A percentile compares a stretch with the other conserved stretches of the same genome.
Evolutionary conservation across 2,329 filamentous ascomycete genomes (phyloP).

Genomic region (Tolypocladium ophioglossoides): DNA sequence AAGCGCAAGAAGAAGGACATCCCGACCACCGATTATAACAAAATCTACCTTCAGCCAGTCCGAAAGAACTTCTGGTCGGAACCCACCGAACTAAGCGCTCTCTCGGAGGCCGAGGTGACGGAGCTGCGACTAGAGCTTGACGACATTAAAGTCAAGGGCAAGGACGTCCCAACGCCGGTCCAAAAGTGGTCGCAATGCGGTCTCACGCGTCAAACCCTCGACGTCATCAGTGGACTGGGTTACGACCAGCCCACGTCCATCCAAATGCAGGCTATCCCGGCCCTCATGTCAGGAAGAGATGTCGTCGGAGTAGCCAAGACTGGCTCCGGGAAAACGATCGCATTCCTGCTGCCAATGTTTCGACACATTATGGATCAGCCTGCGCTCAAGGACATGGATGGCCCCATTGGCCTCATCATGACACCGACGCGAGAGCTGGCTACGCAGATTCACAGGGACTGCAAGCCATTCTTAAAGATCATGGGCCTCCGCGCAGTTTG

Average conservation of each 20-base stretch:
- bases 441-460: slow-evolving; percentile 87
- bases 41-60: slow-evolving; percentile 75
- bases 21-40: slow-evolving; percentile 76
- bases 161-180: slow-evolving; percentile 84
- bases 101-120: slow-evolving; percentile 76
- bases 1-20: slow-evolving; percentile 92
- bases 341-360: slow-evolving; percentile 94
- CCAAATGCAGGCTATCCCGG: slow-evolving; percentile 87
- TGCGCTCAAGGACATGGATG: slow-evolving; percentile 71
- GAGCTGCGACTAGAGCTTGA: slow-evolving; percentile 80
- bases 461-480: slow-evolving; percentile 86
- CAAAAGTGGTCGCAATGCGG: slow-evolving; percentile 96
- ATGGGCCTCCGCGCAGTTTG: slow-evolving; percentile 79
- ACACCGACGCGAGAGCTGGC: slow-evolving; percentile 91
- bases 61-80: slow-evolving; percentile 94
- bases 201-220: slow-evolving; percentile 73
- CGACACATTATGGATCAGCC: slow-evolving; percentile 93
- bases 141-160: slow-evolving; percentile 86
- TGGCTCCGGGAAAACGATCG: slow-evolving; percentile 93
- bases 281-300: slow-evolving; percentile 92
- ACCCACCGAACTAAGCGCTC: slow-evolving; percentile 68
- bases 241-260: slow-evolving; percentile 89
- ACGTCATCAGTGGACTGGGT: slow-evolving; percentile 70
- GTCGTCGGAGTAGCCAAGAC: slow-evolving; percentile 96
- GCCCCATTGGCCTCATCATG: slow-evolving; percentile 80